A percentile compares a stretch with the other conserved stretches of the same genome.
Conservation (phyloP, 305 asterid genomes). For the Fraxinus albicans region DNA sequence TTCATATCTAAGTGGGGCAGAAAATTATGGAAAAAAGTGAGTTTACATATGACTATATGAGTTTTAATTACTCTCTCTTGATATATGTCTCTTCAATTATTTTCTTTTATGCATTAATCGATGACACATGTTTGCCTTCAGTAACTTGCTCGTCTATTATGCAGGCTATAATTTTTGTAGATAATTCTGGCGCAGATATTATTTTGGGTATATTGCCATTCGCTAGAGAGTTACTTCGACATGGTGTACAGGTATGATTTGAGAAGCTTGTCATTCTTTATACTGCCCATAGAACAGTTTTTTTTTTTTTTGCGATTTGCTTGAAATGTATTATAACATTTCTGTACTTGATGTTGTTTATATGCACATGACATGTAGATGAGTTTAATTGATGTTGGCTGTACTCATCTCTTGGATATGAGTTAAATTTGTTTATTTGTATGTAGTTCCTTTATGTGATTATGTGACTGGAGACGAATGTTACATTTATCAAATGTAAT, state of each 20-base stretch:
- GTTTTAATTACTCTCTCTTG: neutral
- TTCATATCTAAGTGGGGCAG: conserved; percentile 66
- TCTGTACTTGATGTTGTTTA: conserved; percentile 10
- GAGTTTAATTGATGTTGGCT: conserved; percentile 10
- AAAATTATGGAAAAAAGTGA: conserved; percentile 76
- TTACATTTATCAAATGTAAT: neutral
- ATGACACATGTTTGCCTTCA: conserved; percentile 14
- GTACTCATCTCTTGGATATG: neutral
- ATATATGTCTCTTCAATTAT: conserved; percentile 9
- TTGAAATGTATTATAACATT: conserved; percentile 2
- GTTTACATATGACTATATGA: neutral
- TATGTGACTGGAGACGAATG: neutral
- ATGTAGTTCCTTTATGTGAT: neutral
- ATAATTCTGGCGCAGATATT: conserved; percentile 93
- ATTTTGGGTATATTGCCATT: conserved; percentile 90
- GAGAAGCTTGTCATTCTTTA: conserved; percentile 9
- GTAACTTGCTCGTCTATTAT: conserved; percentile 31
- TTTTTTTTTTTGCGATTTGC: conserved; percentile 2
- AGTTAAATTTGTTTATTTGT: neutral
- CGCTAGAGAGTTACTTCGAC: conserved; percentile 82
- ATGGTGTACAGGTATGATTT: conserved; percentile 68
- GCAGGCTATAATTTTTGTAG: conserved; percentile 86
- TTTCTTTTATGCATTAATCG: conserved; percentile 11
- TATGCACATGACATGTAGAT: neutral
- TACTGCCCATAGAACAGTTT: conserved; percentile 12